Conservation (phyloP, 2,329 filamentous ascomycete species). For the Monilinia laxa region DNA sequence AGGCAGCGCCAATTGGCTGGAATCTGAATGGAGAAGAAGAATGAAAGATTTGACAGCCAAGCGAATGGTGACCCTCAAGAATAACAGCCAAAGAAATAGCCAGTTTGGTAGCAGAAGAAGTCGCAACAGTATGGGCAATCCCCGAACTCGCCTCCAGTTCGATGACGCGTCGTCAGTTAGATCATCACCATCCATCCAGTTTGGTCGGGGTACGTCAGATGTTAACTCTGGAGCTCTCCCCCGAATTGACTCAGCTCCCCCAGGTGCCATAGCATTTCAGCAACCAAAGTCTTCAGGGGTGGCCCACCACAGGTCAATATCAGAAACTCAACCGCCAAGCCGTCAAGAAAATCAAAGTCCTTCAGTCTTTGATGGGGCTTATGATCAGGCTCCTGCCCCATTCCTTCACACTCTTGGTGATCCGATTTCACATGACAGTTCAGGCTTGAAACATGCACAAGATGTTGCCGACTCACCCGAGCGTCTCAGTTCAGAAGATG, state of each 20-base stretch:
- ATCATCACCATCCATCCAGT: conserved; percentile 50
- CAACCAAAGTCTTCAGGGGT: conserved; percentile 23
- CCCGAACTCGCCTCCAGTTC: conserved; percentile 56
- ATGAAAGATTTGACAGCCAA: conserved; percentile 84
- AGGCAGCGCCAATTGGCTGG: conserved; percentile 74
- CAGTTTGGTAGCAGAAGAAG: conserved; percentile 58
- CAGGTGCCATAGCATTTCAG: conserved; percentile 40
- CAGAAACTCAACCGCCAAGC: conserved; percentile 38
- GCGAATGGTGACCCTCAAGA: conserved; percentile 65
- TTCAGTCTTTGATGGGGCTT: conserved; percentile 34
- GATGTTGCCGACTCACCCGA: conserved; percentile 52
- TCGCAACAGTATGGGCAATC: conserved; percentile 54
- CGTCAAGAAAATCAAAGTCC: conserved; percentile 31
- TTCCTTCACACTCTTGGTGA: conserved; percentile 33
- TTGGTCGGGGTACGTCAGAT: conserved; percentile 33
- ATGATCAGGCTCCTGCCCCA: conserved; percentile 33
- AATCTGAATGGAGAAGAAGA: conserved; percentile 84
- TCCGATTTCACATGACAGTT: conserved; percentile 28
- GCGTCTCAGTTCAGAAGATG: conserved; percentile 58
- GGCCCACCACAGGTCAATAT: conserved; percentile 38
- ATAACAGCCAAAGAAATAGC: conserved; percentile 43
- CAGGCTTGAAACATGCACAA: conserved; percentile 45
- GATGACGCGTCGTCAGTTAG: conserved; percentile 52
- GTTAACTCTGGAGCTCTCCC: conserved; percentile 28
- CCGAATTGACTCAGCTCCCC: conserved; percentile 54